A percentile compares a stretch with the other conserved stretches of the same genome.
phyloP scores from a whole-genome alignment of 805 yeast species.

The Metschnikowia corniflorae region DNA sequence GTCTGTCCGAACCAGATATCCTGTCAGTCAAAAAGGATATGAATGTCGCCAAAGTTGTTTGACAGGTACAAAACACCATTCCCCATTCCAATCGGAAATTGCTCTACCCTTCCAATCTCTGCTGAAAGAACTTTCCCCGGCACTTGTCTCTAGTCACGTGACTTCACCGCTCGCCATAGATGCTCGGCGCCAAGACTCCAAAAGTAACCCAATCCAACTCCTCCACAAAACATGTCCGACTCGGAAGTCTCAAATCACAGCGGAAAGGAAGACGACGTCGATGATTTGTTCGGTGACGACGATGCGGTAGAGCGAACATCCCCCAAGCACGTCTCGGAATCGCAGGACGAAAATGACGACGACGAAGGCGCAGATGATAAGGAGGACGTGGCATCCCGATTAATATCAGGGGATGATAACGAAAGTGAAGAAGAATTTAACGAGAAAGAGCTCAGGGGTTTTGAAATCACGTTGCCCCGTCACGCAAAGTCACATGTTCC shows the following conservation, averaged over 20 bases:
- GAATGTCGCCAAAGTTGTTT: too few relatives aligned
- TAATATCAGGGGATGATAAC: slow-evolving; percentile 20
- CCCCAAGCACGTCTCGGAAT: slow-evolving; percentile 8
- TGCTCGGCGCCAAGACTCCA: too few relatives aligned
- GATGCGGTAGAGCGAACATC: slow-evolving; percentile 19
- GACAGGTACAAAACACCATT: too few relatives aligned
- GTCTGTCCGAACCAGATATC: too few relatives aligned
- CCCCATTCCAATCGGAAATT: too few relatives aligned
- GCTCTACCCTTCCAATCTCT: too few relatives aligned
- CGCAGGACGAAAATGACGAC: slow-evolving; percentile 15
- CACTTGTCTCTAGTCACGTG: slow-evolving; percentile 10
- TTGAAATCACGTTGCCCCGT: slow-evolving; percentile 43
- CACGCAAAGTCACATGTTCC: slow-evolving; percentile 41
- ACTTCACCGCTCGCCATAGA: too few relatives aligned
- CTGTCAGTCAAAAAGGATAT: too few relatives aligned
- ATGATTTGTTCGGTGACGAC: slow-evolving; percentile 35
- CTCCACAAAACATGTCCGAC: slow-evolving; percentile 28
- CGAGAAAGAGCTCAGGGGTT: slow-evolving; percentile 33
- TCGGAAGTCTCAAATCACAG: slow-evolving; percentile 19
- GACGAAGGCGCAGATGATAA: slow-evolving; percentile 23
- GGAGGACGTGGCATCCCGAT: slow-evolving; percentile 18
- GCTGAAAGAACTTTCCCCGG: too few relatives aligned
- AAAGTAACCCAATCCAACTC: too few relatives aligned
- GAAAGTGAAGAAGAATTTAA: slow-evolving; percentile 34
- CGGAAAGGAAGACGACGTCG: slow-evolving; percentile 24